A percentile compares a stretch with the other conserved stretches of the same genome.
These are phyloP conservation scores for Abelmoschus esculentus DNA, from an alignment of 345 rosid genomes.

Conservation along the genomic window DNA sequence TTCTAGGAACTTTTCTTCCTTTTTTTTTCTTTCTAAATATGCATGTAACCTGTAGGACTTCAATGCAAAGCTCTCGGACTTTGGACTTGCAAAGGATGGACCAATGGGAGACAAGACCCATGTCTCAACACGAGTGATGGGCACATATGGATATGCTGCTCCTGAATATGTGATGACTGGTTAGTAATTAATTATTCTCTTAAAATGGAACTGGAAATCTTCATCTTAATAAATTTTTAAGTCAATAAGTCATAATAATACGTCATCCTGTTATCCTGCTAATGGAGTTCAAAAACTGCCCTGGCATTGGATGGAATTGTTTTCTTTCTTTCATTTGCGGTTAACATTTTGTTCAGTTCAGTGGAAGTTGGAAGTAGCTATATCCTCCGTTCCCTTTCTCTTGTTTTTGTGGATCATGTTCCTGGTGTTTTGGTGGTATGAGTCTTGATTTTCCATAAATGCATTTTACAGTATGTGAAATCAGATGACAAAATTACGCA, in stretches of 20 bases:
- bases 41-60: slow-evolving; percentile 51
- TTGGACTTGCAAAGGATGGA: slow-evolving; percentile 96
- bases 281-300: background rate
- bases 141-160: slow-evolving; percentile 97
- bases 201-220: background rate
- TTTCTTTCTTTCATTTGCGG: background rate
- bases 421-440: background rate
- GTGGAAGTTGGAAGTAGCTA: background rate
- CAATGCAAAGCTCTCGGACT: slow-evolving; percentile 90
- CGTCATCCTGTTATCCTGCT: background rate
- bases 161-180: slow-evolving; percentile 98
- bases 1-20: background rate
- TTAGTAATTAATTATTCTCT: slow-evolving; percentile 29
- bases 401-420: background rate
- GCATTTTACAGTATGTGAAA: background rate
- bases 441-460: too few relatives aligned
- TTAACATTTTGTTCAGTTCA: background rate
- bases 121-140: slow-evolving; percentile 98
- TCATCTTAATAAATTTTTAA: background rate
- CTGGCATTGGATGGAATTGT: background rate
- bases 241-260: background rate
- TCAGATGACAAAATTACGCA: background rate
- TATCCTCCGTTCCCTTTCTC: background rate
- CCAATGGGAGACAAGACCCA: slow-evolving; percentile 99
- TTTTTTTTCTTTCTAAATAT: slow-evolving; percentile 23